Evolutionary conservation across 176 grass and related monocot genomes (phyloP).

Genomic region (Stipa capillata): DNA sequence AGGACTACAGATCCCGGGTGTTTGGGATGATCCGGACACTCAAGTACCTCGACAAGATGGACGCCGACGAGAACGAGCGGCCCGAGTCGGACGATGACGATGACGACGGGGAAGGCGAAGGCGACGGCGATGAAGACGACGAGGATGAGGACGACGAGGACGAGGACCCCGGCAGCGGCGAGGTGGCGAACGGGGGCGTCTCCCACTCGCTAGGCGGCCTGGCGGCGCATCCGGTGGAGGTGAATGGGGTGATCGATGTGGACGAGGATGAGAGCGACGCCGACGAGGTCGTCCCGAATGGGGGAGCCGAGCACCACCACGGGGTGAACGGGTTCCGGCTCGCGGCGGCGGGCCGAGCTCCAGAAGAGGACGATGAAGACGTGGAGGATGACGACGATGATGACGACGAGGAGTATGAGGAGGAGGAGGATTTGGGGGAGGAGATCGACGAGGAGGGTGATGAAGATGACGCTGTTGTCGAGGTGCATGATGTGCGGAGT

Average conservation of each 20-base stretch:
- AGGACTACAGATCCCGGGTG: conserved; percentile 86
- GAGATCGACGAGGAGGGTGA: conserved; percentile 78
- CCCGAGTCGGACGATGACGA: conserved; percentile 93
- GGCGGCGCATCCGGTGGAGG: conserved; percentile 23
- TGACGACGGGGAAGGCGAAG: no score
- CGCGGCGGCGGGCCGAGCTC: conserved; percentile 17
- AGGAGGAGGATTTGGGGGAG: conserved; percentile 70
- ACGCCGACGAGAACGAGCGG: conserved; percentile 93
- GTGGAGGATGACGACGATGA: conserved; percentile 52
- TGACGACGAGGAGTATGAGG: conserved; percentile 53
- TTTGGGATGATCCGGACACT: conserved; percentile 82
- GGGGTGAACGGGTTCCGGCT: conserved; percentile 67
- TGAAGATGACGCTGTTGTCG: conserved; percentile 55
- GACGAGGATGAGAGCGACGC: conserved; percentile 94
- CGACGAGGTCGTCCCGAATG: conserved; percentile 64
- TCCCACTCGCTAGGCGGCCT: conserved; percentile 8
- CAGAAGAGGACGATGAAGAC: conserved; percentile 57
- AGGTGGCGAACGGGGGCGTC: conserved; percentile 54
- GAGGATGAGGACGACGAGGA: conserved; percentile 56
- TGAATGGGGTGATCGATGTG: conserved; percentile 56
- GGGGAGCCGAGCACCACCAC: conserved; percentile 29
- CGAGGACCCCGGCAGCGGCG: conserved; percentile 78
- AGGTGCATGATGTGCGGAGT: conserved; percentile 43
- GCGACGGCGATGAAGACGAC: conserved; percentile 52
- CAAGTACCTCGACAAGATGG: conserved; percentile 89